Evolutionary conservation across 768 basidiomycete genomes (phyloP).

Genomic region (Pisolithus tinctorius): DNA sequence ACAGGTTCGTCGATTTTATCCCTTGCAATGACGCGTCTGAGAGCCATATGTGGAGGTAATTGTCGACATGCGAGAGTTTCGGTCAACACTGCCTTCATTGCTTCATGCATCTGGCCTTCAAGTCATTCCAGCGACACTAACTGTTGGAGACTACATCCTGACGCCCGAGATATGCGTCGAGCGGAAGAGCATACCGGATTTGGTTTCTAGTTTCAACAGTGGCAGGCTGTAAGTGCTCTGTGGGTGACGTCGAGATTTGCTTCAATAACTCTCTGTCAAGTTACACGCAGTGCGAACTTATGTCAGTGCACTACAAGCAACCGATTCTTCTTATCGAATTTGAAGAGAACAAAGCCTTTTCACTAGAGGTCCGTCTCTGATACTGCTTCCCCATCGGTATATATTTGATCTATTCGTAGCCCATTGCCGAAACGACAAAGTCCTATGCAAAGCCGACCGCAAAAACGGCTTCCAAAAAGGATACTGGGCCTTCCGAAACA

Average conservation of each 20-base stretch:
- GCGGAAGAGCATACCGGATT: constrained; percentile 88
- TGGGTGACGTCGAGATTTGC: not conserved
- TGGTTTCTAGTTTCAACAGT: constrained; percentile 90
- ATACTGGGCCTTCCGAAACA: constrained; percentile 12
- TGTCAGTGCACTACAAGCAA: constrained; percentile 94
- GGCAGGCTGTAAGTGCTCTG: constrained; percentile 75
- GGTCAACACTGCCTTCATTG: constrained; percentile 85
- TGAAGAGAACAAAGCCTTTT: constrained; percentile 94
- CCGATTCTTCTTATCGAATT: constrained; percentile 94
- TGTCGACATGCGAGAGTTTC: constrained; percentile 95
- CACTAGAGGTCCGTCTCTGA: constrained; percentile 60
- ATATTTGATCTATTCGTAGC: constrained; percentile 29
- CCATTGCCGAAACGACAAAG: constrained; percentile 54
- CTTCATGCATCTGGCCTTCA: constrained; percentile 76
- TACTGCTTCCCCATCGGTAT: not conserved
- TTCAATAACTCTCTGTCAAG: constrained; percentile 33
- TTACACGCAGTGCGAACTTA: constrained; percentile 94
- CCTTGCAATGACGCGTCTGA: not conserved
- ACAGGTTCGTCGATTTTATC: constrained; percentile 32
- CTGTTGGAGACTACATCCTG: constrained; percentile 93
- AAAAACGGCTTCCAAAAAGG: constrained; percentile 50
- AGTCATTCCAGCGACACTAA: constrained; percentile 87
- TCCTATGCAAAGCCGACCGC: constrained; percentile 56
- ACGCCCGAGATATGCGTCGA: constrained; percentile 96
- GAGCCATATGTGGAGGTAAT: constrained; percentile 55